Percentiles rank a stretch among this genome's conserved stretches.
These are phyloP conservation scores for Mortierella sp. DNA, from an alignment of 371 early-diverging fungal species.

Conservation along the genomic window DNA sequence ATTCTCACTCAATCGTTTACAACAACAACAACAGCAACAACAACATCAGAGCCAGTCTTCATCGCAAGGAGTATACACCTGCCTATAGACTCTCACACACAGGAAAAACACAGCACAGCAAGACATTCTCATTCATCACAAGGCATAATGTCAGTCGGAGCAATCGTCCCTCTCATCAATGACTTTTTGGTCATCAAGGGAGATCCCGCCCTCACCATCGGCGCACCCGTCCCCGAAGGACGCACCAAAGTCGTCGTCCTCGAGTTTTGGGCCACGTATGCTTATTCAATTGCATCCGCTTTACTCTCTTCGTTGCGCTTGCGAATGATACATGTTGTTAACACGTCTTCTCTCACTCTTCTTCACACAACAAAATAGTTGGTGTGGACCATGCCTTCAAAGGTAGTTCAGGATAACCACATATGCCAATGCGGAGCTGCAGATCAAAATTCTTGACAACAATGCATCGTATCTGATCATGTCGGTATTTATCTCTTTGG, in stretches of 20 bases:
- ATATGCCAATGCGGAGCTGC: background rate
- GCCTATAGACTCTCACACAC: background rate
- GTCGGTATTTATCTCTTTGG: background rate
- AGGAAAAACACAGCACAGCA: background rate
- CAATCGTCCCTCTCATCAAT: conserved; percentile 43
- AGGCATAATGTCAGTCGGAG: conserved; percentile 46
- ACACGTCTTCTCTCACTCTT: background rate
- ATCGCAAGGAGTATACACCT: no score
- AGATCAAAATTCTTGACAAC: background rate
- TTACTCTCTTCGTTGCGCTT: background rate
- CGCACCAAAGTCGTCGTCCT: conserved; percentile 52
- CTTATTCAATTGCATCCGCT: background rate
- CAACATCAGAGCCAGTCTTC: no score
- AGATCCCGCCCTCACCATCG: conserved; percentile 39
- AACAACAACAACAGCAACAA: no score
- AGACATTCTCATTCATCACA: background rate
- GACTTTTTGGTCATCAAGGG: conserved; percentile 56
- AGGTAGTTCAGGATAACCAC: conserved; percentile 20
- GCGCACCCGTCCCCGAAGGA: conserved; percentile 48
- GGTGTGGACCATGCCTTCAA: conserved; percentile 56
- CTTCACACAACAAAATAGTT: conserved; percentile 13
- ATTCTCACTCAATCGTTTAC: no score
- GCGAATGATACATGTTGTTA: background rate
- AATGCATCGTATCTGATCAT: background rate
- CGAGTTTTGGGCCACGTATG: conserved; percentile 59